Percentiles rank a stretch among this genome's conserved stretches.
Evolutionary conservation across 2,329 filamentous ascomycete species (phyloP).

Genomic region (Cylindrodendrum hubeiense): DNA sequence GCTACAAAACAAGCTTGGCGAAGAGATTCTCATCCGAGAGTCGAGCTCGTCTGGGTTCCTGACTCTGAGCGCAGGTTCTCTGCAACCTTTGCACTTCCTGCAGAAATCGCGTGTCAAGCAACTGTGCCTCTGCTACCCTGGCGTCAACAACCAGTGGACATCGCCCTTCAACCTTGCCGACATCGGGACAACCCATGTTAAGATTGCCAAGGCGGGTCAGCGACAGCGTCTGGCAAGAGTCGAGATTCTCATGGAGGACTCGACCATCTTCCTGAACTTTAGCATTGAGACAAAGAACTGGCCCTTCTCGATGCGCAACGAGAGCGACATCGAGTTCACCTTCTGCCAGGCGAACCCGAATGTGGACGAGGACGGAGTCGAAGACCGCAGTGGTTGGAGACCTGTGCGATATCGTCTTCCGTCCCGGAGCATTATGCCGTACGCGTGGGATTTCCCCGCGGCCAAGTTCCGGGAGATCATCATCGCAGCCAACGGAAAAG

Average conservation of each 20-base stretch:
- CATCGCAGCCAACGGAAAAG: slow-evolving; percentile 65
- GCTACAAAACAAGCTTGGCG: slow-evolving; percentile 90
- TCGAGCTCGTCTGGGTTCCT: slow-evolving; percentile 90
- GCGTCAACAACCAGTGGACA: slow-evolving; percentile 97
- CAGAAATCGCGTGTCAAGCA: slow-evolving; percentile 88
- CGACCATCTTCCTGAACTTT: slow-evolving; percentile 93
- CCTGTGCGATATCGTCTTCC: slow-evolving; percentile 93
- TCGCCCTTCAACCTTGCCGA: slow-evolving; percentile 98
- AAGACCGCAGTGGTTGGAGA: slow-evolving; percentile 89
- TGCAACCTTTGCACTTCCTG: slow-evolving; percentile 90
- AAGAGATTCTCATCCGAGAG: slow-evolving; percentile 91
- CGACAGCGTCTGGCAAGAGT: slow-evolving; percentile 88
- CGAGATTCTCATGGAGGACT: slow-evolving; percentile 91
- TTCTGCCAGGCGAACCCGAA: slow-evolving; percentile 97
- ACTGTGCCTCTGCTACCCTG: slow-evolving; percentile 91
- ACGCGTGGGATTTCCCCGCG: slow-evolving; percentile 98
- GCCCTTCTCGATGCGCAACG: slow-evolving; percentile 99
- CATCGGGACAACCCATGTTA: slow-evolving; percentile 91
- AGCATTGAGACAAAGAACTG: slow-evolving; percentile 93
- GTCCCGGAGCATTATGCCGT: slow-evolving; percentile 97
- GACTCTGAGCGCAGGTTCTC: slow-evolving; percentile 79
- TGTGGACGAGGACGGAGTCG: slow-evolving; percentile 87
- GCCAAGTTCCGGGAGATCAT: slow-evolving; percentile 97
- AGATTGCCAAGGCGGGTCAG: slow-evolving; percentile 90
- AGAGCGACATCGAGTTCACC: slow-evolving; percentile 95